These are phyloP conservation scores for Diaporthe vexans DNA, from an alignment of 2,329 filamentous ascomycete genomes.

Conservation along the genomic window DNA sequence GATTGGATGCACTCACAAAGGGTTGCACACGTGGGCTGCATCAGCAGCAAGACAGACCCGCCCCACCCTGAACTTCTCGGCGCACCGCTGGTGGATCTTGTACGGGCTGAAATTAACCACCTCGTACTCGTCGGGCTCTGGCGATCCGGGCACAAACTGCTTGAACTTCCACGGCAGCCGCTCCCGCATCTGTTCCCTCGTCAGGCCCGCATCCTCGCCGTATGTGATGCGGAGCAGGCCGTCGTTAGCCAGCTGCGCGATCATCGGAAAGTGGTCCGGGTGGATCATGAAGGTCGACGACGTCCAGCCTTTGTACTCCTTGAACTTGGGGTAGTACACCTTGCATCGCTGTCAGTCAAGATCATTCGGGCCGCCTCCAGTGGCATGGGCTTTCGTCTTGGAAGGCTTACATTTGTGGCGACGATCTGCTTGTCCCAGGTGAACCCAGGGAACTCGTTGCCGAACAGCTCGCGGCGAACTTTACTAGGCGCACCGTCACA, in stretches of 20 bases:
- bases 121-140: constrained; percentile 63
- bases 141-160: constrained; percentile 63
- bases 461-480: constrained; percentile 57
- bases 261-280: constrained; percentile 64
- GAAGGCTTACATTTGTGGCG: constrained; percentile 60
- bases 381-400: not conserved
- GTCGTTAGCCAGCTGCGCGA: constrained; percentile 62
- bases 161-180: constrained; percentile 61
- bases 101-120: constrained; percentile 63
- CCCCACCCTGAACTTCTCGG: constrained; percentile 61
- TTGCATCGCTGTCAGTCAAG: constrained; percentile 19
- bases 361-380: not conserved
- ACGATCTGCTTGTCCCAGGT: constrained; percentile 65
- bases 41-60: constrained; percentile 64
- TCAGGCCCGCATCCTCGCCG: constrained; percentile 60
- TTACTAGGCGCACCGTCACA: constrained; percentile 60
- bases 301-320: constrained; percentile 55
- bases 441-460: constrained; percentile 59
- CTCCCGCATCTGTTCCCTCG: constrained; percentile 57
- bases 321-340: constrained; percentile 61
- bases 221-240: constrained; percentile 68
- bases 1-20: too few relatives aligned
- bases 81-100: constrained; percentile 64
- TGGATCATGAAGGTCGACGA: constrained; percentile 66
- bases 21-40: constrained; percentile 67